These are phyloP conservation scores for Saccharomycopsis sp. DNA, from an alignment of 805 yeast species.

Conservation along the genomic window DNA sequence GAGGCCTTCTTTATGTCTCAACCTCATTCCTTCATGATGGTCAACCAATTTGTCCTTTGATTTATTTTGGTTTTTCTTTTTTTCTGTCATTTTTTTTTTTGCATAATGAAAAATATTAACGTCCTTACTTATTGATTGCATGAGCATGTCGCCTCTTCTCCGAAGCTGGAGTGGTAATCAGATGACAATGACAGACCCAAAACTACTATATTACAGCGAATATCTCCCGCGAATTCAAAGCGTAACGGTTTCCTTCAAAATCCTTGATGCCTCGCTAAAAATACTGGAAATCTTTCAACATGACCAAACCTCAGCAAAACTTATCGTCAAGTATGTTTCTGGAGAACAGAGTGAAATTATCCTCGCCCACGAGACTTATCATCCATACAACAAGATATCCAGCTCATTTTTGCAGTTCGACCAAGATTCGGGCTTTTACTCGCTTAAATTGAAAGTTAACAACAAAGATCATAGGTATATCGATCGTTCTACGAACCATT, in stretches of 20 bases:
- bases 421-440: conserved; percentile 5
- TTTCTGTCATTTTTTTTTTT: not conserved
- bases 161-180: not conserved
- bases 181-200: not conserved
- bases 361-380: conserved; percentile 11
- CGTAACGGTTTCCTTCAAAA: conserved; percentile 9
- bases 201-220: conserved; percentile 16
- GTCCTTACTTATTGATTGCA: too few species aligned
- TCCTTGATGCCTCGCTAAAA: not conserved
- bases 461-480: conserved; percentile 5
- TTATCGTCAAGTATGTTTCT: not conserved
- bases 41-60: not conserved
- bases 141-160: too few species aligned
- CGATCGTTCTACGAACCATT: conserved; percentile 22
- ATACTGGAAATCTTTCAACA: not conserved
- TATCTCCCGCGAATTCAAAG: conserved; percentile 18
- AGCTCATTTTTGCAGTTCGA: conserved; percentile 4
- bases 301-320: not conserved
- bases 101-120: not conserved
- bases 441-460: conserved; percentile 4
- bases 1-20: too few species aligned
- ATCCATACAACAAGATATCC: conserved; percentile 16
- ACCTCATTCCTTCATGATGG: not conserved
- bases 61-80: not conserved
- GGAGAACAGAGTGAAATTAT: not conserved